Evolutionary conservation across 441 rosid genomes (phyloP), one percentile per base, ranked within the genome.

Genomic region (Gossypium lobatum): DNA sequence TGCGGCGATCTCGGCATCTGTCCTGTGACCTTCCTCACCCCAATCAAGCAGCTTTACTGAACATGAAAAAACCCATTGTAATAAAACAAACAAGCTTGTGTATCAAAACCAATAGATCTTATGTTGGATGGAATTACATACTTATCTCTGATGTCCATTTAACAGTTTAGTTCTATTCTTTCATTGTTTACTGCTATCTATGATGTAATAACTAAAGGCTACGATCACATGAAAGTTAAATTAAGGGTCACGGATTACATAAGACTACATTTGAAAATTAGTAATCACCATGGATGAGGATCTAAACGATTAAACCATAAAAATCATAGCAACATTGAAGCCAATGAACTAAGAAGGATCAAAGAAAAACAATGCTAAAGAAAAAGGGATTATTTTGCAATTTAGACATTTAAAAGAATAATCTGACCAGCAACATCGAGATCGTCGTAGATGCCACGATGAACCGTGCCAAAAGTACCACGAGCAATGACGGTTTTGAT

Each of bases 11-110:
- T 92, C 97, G 75, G 95, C 96, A 34, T 95, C 98, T 20, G 94
- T 86, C 78, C 97, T 88, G 39, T 92, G 97, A 64, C 97, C 97
- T 76, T 92, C 98, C 84, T 95, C 98, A 67, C 98, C 98, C 98
- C 97, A 95, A 84, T 95, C 98, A 76, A 95, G 97, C 78, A 95
- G 80, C 87, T 95, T 95, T 73, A 92, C 98, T 95, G 80, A 72
- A 68, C 52, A 70, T 20, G 69, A 63, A 72, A 31, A 73, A 60
- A 23, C 71, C 14, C 18, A 59, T 14, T 46, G 10, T 52, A 14
- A n/a, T 11, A 61, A 45, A 42, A 18, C 2, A 65, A 71, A 31
- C 59, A 45, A 57, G 3, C 26, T 14, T 3, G 50, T 28, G 25
- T 73, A 64, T 21, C 37, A 6, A 17, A 64, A 48, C 6, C 13